phyloP scores from a whole-genome alignment of 2,329 filamentous ascomycete species.

The Aureobasidium sp. region DNA sequence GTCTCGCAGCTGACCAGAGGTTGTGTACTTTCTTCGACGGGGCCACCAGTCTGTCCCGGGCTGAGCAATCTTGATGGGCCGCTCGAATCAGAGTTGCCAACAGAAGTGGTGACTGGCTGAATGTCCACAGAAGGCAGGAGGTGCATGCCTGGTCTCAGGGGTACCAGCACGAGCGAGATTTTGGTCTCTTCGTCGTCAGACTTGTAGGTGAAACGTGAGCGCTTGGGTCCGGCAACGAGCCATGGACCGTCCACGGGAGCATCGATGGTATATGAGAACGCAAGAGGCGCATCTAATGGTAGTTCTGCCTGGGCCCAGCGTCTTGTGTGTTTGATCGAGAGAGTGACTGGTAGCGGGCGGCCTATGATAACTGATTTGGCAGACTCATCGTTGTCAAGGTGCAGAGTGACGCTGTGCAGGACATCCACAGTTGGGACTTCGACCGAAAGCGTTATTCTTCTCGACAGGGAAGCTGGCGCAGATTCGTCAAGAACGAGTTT shows the following conservation, averaged over 20 bases:
- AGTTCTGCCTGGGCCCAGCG: slow-evolving; percentile 37
- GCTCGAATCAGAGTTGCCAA: background rate
- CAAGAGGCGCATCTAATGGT: slow-evolving; percentile 20
- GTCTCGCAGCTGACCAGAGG: slow-evolving; percentile 58
- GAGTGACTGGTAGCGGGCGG: slow-evolving; percentile 56
- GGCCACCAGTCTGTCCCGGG: slow-evolving; percentile 22
- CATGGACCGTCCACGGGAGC: slow-evolving; percentile 65
- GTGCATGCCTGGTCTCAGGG: slow-evolving; percentile 70
- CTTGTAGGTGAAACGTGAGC: slow-evolving; percentile 63
- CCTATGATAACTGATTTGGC: slow-evolving; percentile 50
- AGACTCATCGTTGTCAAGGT: slow-evolving; percentile 18
- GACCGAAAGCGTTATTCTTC: slow-evolving; percentile 76
- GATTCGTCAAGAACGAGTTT: slow-evolving; percentile 23
- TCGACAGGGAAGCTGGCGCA: slow-evolving; percentile 28
- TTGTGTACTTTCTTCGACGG: slow-evolving; percentile 20
- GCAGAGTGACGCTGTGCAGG: slow-evolving; percentile 69
- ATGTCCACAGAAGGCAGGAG: slow-evolving; percentile 75
- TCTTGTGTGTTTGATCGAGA: slow-evolving; percentile 52
- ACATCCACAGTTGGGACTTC: slow-evolving; percentile 79
- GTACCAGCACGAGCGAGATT: slow-evolving; percentile 70
- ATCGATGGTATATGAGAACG: slow-evolving; percentile 73
- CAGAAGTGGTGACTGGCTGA: slow-evolving; percentile 46
- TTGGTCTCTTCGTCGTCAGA: slow-evolving; percentile 21
- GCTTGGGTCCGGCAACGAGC: slow-evolving; percentile 76
- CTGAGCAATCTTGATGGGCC: slow-evolving; percentile 23